Conservation (phyloP, 2,329 filamentous ascomycete genomes). For the Orbilia oligospora region DNA sequence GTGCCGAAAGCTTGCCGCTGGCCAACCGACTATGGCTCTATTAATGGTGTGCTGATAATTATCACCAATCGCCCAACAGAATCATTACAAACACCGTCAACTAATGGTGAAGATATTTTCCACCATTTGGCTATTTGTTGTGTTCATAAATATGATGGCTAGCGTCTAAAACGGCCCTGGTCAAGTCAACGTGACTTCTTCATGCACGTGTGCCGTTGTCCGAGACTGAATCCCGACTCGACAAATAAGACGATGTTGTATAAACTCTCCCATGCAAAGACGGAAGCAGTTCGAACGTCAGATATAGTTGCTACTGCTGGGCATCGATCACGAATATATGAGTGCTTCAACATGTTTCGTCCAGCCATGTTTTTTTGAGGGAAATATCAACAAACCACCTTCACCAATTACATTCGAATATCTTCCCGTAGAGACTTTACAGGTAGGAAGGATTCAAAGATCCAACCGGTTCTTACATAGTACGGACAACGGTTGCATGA, state of each 20-base stretch:
- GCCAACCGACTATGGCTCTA: constrained; percentile 35
- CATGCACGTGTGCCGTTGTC: constrained; percentile 48
- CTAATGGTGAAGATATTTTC: constrained; percentile 34
- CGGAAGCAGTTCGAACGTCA: constrained; percentile 32
- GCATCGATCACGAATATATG: constrained; percentile 44
- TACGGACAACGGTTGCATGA: constrained; percentile 25
- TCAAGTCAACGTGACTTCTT: constrained; percentile 54
- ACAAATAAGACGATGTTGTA: constrained; percentile 38
- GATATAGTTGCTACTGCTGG: constrained; percentile 18
- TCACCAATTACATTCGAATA: constrained; percentile 25
- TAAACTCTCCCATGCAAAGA: constrained; percentile 48
- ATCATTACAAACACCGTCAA: constrained; percentile 33
- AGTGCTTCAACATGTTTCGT: constrained; percentile 26
- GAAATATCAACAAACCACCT: constrained; percentile 20
- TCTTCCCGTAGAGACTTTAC: constrained; percentile 19
- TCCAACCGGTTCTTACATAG: constrained; percentile 15
- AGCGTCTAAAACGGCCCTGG: constrained; percentile 10
- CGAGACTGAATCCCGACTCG: constrained; percentile 1
- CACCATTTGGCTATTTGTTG: constrained; percentile 48
- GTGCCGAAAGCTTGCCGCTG: constrained; percentile 38
- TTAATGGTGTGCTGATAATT: constrained; percentile 35
- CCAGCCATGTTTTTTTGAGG: constrained; percentile 26
- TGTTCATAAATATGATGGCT: constrained; percentile 20
- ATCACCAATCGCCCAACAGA: constrained; percentile 46
- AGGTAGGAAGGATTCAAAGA: constrained; percentile 29